Evolutionary conservation across 2,329 filamentous ascomycete genomes (phyloP), one percentile per base, ranked within the genome.

Genomic region (Colletotrichum sidae): DNA sequence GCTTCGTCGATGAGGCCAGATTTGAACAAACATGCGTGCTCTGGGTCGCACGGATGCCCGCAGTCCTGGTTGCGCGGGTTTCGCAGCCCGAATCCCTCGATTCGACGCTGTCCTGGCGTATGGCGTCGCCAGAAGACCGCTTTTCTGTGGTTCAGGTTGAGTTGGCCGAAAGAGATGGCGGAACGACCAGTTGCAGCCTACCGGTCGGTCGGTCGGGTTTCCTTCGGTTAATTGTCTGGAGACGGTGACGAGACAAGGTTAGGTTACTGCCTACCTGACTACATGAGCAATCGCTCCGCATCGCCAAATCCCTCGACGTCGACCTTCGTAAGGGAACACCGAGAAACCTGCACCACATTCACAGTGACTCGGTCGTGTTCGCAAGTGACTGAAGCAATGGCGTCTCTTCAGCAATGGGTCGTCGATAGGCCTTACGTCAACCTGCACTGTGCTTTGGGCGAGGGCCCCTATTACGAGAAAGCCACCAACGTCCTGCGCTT

Each of bases 401-500:
- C 78, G 54, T 67, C 71, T 17, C 69, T 83, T 35, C 80, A 86
- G 69, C 76, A 79, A 66, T 88, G 85, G 86, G 79, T 78, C 60
- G 81, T 84, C 68, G 79, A 74, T 49, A 74, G 83, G 76, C 84
- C 85, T 7, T 88, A 85, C 78, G 82, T 94, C 67, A 80, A 89
- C 70, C 78, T 87, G 60, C 84, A 87, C 69, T 93, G 90, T 79
- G 81, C 80, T 12, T 84, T 94, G 37, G 91, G 90, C 69, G 92
- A 95, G 77, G 92, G 86, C 0, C 92, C 92, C 1, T 93, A 88
- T 79, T 93, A 89, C 80, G 91, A 94, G 76, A 80, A 84, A 64
- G 80, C 79, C 25, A 88, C 85, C 55, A 85, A 92, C 75, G 84
- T 82, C 51, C 80, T 95, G 64, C 91, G 92, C 69, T 94, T 93